These are phyloP conservation scores for Silybum marianum DNA, from an alignment of 129 eudicot species.

Conservation along the genomic window DNA sequence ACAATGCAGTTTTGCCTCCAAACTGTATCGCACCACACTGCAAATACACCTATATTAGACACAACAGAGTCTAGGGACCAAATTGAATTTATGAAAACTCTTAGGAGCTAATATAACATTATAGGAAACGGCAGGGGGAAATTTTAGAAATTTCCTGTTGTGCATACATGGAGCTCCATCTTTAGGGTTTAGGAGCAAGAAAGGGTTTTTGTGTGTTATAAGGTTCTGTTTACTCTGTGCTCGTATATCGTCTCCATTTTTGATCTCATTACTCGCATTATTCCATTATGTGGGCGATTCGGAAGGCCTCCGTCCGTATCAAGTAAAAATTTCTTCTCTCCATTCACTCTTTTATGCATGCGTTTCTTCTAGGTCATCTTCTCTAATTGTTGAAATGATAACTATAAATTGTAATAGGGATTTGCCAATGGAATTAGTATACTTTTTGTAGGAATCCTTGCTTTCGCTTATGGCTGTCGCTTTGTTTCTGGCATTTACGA, in stretches of 20 bases:
- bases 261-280: conserved; percentile 1
- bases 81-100: not conserved
- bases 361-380: not conserved
- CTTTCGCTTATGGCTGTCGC: not conserved
- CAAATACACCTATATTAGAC: no score
- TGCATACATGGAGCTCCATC: not conserved
- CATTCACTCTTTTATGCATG: not conserved
- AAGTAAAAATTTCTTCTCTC: conserved; percentile 18
- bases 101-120: not conserved
- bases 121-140: not conserved
- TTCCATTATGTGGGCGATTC: conserved; percentile 33
- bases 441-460: not conserved
- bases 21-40: no score
- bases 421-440: not conserved
- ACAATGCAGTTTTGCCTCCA: no score
- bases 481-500: not conserved
- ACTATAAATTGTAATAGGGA: not conserved
- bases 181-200: conserved; percentile 25
- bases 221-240: not conserved
- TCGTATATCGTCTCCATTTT: not conserved
- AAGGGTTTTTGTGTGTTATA: conserved; percentile 19
- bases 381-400: not conserved
- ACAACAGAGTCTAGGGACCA: not conserved
- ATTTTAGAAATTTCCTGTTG: not conserved
- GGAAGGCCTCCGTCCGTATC: conserved; percentile 32